Evolutionary conservation across 2,329 filamentous ascomycete genomes (phyloP), one percentile per base, ranked within the genome.

Genomic region (Graphilbum sp.): DNA sequence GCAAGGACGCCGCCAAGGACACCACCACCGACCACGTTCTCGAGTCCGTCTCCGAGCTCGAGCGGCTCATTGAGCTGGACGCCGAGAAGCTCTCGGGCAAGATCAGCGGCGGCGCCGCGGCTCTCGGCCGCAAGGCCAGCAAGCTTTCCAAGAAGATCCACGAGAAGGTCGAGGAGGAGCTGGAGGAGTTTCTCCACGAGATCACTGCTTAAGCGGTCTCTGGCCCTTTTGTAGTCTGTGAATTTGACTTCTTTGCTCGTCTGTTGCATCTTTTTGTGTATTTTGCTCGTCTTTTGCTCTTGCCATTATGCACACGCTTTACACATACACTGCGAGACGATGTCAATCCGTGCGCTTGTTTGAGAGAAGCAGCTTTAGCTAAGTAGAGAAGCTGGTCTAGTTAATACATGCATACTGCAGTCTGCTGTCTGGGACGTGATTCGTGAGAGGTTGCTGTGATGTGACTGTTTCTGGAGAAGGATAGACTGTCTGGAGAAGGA

Each of bases 121-220:
- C 61, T 23, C 53, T 73, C 43, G 59, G 64, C 39, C 59, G 55
- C 50, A 72, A 75, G 64, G 69, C 68, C 18, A 66, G 72, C 59
- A 66, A 74, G 63, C 56, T 78, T 45, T 67, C 70, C 45, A 62
- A 72, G 60, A 75, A 75, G 67, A 69, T 78, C 47, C 67, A 75
- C 50, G 60, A 72, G 45, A 54, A 74, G 27, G 66, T 78, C 37
- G 69, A 77, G 19, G 63, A 72, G 56, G 70, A 77, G 61, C 58
- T 77, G 34, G 59, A 69, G 56, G 62, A 69, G 52, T 71, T 78
- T 51, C 58, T 75, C 39, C 61, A 68, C 49, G 69, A 75, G 52
- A 47, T 72, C 34, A 45, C 46, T 34, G 50, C 46, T 36, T 63
- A 57, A 56, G 35, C n/a, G n/a, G 15, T 30, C 33, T 12, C 3